Percentiles rank a stretch among this genome's conserved stretches.
phyloP scores from a whole-genome alignment of 352 stramenopile genomes.

The Bremia lactucae region DNA sequence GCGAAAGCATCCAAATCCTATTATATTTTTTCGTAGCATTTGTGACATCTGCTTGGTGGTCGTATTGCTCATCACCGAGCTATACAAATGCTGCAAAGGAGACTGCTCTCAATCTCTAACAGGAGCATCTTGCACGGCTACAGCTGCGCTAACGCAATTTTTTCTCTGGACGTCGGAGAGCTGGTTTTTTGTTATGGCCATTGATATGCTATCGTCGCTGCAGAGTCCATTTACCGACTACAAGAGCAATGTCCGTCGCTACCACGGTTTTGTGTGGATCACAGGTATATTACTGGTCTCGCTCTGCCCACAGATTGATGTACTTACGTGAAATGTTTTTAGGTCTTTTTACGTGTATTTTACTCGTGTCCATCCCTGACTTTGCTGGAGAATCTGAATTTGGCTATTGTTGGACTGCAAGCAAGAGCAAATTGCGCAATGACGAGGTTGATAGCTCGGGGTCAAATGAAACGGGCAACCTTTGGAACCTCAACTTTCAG shows the following conservation, averaged over 20 bases:
- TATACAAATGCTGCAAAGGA: constrained; percentile 64
- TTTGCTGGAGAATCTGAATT: constrained; percentile 73
- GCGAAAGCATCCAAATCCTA: constrained; percentile 81
- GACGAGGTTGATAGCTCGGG: constrained; percentile 6
- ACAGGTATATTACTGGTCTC: constrained; percentile 25
- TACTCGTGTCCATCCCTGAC: constrained; percentile 60
- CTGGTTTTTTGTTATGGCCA: constrained; percentile 86
- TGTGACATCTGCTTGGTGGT: constrained; percentile 75
- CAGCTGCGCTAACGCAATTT: constrained; percentile 73
- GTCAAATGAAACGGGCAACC: constrained; percentile 31
- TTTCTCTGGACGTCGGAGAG: constrained; percentile 83
- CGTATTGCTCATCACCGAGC: constrained; percentile 64
- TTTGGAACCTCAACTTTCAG: constrained; percentile 83
- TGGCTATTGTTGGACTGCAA: constrained; percentile 76
- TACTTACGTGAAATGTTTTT: constrained; percentile 2
- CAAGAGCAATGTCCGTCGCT: constrained; percentile 74
- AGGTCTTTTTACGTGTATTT: constrained; percentile 50
- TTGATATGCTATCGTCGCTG: constrained; percentile 77
- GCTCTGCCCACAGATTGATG: background rate
- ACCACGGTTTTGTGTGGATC: constrained; percentile 76
- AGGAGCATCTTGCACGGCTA: constrained; percentile 41
- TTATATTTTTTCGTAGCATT: constrained; percentile 80
- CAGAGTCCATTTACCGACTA: constrained; percentile 85
- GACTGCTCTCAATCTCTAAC: constrained; percentile 28
- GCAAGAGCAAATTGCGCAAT: constrained; percentile 42